A percentile compares a stretch with the other conserved stretches of the same genome.
phyloP scores from a whole-genome alignment of 1,284 basidiomycete species.

The Pyrrhoderma noxium region DNA sequence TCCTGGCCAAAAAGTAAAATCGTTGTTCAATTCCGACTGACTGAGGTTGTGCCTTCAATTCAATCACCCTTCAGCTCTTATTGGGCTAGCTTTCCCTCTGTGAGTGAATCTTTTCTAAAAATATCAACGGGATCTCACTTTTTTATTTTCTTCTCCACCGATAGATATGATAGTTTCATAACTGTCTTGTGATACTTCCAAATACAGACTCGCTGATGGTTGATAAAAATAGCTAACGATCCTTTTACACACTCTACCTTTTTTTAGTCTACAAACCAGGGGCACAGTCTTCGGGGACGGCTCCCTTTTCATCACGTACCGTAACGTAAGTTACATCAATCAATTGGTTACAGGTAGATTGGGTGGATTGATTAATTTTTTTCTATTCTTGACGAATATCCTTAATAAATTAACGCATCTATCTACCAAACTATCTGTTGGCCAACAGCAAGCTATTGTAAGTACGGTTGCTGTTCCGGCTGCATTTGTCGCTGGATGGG shows the following conservation, averaged over 20 bases:
- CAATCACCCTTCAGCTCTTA: slow-evolving; percentile 34
- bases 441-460: slow-evolving; percentile 45
- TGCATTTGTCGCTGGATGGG: slow-evolving; percentile 54
- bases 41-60: no score
- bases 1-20: background rate
- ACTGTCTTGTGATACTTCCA: slow-evolving; percentile 38
- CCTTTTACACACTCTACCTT: no score
- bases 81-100: slow-evolving; percentile 55
- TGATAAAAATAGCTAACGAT: no score
- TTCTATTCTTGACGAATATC: no score
- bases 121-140: slow-evolving; percentile 1
- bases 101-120: slow-evolving; percentile 20
- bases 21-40: no score
- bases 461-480: slow-evolving; percentile 62
- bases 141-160: no score
- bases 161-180: slow-evolving; percentile 43
- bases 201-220: no score
- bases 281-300: slow-evolving; percentile 43
- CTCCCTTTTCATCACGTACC: slow-evolving; percentile 43
- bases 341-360: no score
- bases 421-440: slow-evolving; percentile 2
- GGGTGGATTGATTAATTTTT: no score
- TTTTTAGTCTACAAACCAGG: slow-evolving; percentile 35
- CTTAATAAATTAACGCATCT: background rate
- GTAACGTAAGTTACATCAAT: slow-evolving; percentile 34